These are phyloP conservation scores for Artemisia tridentata DNA, from an alignment of 129 eudicot genomes.

Conservation along the genomic window DNA sequence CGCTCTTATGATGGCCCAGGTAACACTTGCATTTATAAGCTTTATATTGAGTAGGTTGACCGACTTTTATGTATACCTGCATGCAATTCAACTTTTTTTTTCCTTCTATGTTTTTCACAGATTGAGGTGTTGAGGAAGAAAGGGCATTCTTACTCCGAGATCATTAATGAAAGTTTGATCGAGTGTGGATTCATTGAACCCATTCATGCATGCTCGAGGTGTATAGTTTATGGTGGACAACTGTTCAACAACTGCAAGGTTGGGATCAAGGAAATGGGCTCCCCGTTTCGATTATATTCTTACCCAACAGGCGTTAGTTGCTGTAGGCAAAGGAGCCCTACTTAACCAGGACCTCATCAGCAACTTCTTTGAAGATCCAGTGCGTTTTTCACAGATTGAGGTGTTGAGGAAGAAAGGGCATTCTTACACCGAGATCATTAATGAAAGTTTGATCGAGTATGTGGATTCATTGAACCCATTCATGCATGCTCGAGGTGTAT, in stretches of 20 bases:
- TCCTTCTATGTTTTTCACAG: slow-evolving; percentile 22
- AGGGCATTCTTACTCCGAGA: slow-evolving; percentile 97
- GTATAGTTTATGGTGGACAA: slow-evolving; percentile 98
- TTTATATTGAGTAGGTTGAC: background rate
- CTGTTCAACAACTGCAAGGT: slow-evolving; percentile 89
- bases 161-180: slow-evolving; percentile 90
- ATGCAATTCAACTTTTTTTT: too few relatives aligned
- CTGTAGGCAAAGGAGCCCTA: slow-evolving; percentile 65
- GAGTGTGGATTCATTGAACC: slow-evolving; percentile 96
- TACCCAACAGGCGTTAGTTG: slow-evolving; percentile 93
- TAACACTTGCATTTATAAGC: slow-evolving; percentile 20
- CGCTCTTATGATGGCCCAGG: slow-evolving; percentile 99
- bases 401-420: slow-evolving; percentile 96
- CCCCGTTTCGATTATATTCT: slow-evolving; percentile 91
- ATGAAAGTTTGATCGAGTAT: slow-evolving; percentile 90
- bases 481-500: slow-evolving; percentile 98
- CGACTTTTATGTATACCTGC: too few relatives aligned
- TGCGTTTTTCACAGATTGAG: slow-evolving; percentile 67
- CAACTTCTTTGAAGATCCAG: slow-evolving; percentile 87
- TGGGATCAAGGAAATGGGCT: slow-evolving; percentile 99
- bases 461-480: slow-evolving; percentile 95
- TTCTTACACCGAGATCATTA: slow-evolving; percentile 88
- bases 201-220: slow-evolving; percentile 98
- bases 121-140: slow-evolving; percentile 94
- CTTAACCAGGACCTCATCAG: slow-evolving; percentile 79